Conservation (phyloP, 805 yeast species). For the Wickerhamiella shivajii region DNA sequence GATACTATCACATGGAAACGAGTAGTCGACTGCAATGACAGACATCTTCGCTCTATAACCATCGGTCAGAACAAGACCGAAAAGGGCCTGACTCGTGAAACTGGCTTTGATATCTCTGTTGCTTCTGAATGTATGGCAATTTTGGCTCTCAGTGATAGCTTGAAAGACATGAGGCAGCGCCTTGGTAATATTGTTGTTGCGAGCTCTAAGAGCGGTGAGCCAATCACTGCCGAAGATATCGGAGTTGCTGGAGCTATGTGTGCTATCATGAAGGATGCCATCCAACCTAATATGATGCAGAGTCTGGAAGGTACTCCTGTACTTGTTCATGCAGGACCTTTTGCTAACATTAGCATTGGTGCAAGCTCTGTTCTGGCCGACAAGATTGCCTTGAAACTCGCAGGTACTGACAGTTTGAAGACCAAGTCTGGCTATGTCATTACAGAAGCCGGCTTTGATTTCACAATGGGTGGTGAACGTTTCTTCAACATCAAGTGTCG, state of each 20-base stretch:
- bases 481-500: slow-evolving; percentile 93
- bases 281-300: slow-evolving; percentile 94
- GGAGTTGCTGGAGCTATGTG: slow-evolving; percentile 94
- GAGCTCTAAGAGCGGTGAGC: slow-evolving; percentile 55
- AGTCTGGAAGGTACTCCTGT: slow-evolving; percentile 96
- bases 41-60: slow-evolving; percentile 78
- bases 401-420: slow-evolving; percentile 45
- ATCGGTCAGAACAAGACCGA: slow-evolving; percentile 89
- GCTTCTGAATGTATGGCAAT: slow-evolving; percentile 97
- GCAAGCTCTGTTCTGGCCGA: slow-evolving; percentile 93
- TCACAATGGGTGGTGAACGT: slow-evolving; percentile 98
- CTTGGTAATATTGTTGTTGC: slow-evolving; percentile 85
- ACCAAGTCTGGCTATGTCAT: slow-evolving; percentile 61
- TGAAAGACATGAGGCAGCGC: slow-evolving; percentile 73
- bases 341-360: slow-evolving; percentile 94
- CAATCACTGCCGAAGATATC: slow-evolving; percentile 86
- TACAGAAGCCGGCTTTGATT: slow-evolving; percentile 96
- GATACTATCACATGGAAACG: slow-evolving; percentile 83
- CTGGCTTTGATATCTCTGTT: slow-evolving; percentile 93
- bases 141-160: slow-evolving; percentile 63
- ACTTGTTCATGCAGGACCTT: slow-evolving; percentile 97
- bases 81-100: slow-evolving; percentile 67
- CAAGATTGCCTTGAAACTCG: slow-evolving; percentile 78
- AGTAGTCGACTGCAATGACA: slow-evolving; percentile 88
- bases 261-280: slow-evolving; percentile 86